Percentiles rank a stretch among this genome's conserved stretches.
Conservation (phyloP, 805 yeast genomes). For the Suhomyces pyralidae region DNA sequence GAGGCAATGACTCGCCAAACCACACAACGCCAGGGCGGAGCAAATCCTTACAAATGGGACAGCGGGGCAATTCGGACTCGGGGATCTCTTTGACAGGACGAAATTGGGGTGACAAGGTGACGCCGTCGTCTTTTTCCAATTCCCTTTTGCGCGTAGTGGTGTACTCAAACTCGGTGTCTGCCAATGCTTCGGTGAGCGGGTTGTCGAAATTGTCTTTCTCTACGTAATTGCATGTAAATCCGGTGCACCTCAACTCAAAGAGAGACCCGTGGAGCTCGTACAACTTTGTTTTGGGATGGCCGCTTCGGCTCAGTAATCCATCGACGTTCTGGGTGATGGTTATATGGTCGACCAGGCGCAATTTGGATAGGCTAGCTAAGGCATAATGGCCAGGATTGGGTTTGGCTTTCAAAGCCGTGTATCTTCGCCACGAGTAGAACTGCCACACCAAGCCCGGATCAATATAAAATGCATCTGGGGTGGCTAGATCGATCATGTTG, state of each 20-base stretch:
- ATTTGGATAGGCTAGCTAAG: constrained; percentile 57
- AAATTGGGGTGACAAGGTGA: constrained; percentile 40
- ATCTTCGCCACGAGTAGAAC: constrained; percentile 70
- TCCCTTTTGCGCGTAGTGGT: constrained; percentile 14
- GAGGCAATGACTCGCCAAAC: constrained; percentile 88
- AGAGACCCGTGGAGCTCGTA: constrained; percentile 78
- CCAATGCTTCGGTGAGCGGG: constrained; percentile 58
- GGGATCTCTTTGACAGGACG: constrained; percentile 48
- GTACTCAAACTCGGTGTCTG: constrained; percentile 37
- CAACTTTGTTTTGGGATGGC: constrained; percentile 51
- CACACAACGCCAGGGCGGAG: constrained; percentile 90
- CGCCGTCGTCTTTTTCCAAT: constrained; percentile 7
- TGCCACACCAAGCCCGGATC: constrained; percentile 93
- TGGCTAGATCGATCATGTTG: constrained; percentile 80
- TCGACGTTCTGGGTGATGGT: constrained; percentile 85
- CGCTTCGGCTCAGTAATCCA: constrained; percentile 65
- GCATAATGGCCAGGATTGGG: constrained; percentile 78
- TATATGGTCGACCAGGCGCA: constrained; percentile 39
- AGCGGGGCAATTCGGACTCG: constrained; percentile 59
- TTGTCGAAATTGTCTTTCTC: constrained; percentile 50
- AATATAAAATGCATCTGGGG: constrained; percentile 82
- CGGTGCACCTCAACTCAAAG: constrained; percentile 71
- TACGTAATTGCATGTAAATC: constrained; percentile 63
- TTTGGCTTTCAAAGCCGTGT: constrained; percentile 56
- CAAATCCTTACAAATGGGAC: constrained; percentile 69